Base-by-base conservation (phyloP, 2,329 filamentous ascomycete species). In the Trichoderma polysporum region DNA sequence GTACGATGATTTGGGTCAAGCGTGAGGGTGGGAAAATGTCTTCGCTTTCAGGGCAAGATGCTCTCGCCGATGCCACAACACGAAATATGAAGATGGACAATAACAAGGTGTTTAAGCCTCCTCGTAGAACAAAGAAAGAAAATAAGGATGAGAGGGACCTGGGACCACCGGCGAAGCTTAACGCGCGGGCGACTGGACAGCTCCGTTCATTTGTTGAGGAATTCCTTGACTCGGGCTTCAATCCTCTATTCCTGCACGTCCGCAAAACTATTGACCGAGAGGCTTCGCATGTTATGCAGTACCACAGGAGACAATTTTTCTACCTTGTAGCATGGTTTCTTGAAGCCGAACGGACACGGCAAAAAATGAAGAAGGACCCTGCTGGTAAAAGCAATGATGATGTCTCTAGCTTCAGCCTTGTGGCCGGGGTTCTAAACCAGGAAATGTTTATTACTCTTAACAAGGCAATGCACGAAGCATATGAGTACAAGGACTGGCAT, bases 1-100 rank as follows among this genome's bases (percentile, higher is more conserved):
- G 95, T 2, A 97, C 94, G 12, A 98, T 98, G 92, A 89, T 97
- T 37, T 98, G 94, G 94, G 88, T 99, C 41, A 93, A 97, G 80
- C 85, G 94, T 66, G 91, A 93, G 57, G 91, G 94, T 71, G 89
- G 91, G 59, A 94, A 94, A 74, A 87, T 95, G 73, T 91, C 92
- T 0, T 93, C 94, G 0, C 86, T 99, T 1, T 94, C 93, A 0
- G 95, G 95, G 1, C 94, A 98, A 75, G 90, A 93, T 72, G 91
- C 91, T 4, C 85, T 99, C 52, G 86, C 88, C 3, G 89, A 93
- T 73, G 86, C 88, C 7, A 85, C 91, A 9, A 86, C 86, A 45
- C 90, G 91, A 7, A 86, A 97, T 70, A 85, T 91, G 59, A 96
- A 97, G 76, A 93, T 99, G 88, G 95, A 99, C 74, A 89, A 87